These are phyloP conservation scores for Wickerhamomyces xylosicus DNA, from an alignment of 805 yeast species.

Conservation along the genomic window DNA sequence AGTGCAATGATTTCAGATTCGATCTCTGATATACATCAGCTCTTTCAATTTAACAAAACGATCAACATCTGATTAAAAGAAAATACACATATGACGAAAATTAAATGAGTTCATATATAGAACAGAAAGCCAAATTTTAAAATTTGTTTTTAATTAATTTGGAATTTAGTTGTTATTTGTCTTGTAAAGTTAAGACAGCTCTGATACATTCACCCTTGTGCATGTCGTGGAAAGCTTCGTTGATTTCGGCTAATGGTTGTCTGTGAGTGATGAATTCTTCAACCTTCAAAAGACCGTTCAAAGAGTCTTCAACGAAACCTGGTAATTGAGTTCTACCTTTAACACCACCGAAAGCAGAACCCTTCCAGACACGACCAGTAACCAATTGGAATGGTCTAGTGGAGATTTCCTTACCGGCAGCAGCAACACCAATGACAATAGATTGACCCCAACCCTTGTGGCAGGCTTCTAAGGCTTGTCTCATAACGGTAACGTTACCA, in stretches of 20 bases:
- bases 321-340: conserved; percentile 97
- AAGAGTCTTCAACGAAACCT: conserved; percentile 76
- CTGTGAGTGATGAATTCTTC: conserved; percentile 94
- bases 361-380: conserved; percentile 98
- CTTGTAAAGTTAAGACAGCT: conserved; percentile 57
- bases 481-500: conserved; percentile 92
- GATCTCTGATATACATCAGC: too few relatives aligned
- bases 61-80: too few relatives aligned
- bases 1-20: too few relatives aligned
- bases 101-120: too few relatives aligned
- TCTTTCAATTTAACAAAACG: too few relatives aligned
- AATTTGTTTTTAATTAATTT: too few relatives aligned
- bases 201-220: conserved; percentile 91
- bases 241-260: conserved; percentile 67
- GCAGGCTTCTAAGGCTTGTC: conserved; percentile 91
- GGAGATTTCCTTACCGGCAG: conserved; percentile 93
- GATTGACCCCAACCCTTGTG: conserved; percentile 99
- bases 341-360: conserved; percentile 99
- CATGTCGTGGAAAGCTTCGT: conserved; percentile 89
- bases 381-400: conserved; percentile 98
- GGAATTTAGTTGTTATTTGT: conserved; percentile 6
- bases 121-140: too few relatives aligned
- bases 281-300: conserved; percentile 73
- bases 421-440: conserved; percentile 94
- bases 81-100: too few relatives aligned